Conservation (phyloP, 1,284 basidiomycete genomes). For the Trametes versicolor region DNA sequence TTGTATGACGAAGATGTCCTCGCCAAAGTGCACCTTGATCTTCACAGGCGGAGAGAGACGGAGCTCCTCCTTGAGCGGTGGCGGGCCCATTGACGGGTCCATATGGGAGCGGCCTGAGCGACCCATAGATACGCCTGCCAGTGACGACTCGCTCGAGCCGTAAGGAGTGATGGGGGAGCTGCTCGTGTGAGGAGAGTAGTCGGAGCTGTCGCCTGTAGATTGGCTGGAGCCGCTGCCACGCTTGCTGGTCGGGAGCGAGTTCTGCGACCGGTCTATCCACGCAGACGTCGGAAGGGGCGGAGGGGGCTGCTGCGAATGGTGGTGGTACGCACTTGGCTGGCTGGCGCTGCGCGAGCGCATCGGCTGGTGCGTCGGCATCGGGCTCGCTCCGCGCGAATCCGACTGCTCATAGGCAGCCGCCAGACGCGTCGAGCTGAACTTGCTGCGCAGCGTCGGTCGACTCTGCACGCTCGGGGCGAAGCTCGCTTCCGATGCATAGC, state of each 20-base stretch:
- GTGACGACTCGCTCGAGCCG: slow-evolving; percentile 83
- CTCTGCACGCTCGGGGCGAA: slow-evolving; percentile 54
- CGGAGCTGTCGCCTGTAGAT: slow-evolving; percentile 80
- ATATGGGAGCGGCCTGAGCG: slow-evolving; percentile 64
- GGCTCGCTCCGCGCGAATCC: slow-evolving; percentile 38
- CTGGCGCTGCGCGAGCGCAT: slow-evolving; percentile 78
- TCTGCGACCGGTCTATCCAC: slow-evolving; percentile 61
- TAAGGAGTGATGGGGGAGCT: slow-evolving; percentile 86
- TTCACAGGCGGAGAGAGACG: slow-evolving; percentile 64
- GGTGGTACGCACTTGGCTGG: slow-evolving; percentile 75
- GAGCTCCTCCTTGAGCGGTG: slow-evolving; percentile 55
- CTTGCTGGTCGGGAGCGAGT: slow-evolving; percentile 67
- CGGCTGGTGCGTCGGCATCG: slow-evolving; percentile 41
- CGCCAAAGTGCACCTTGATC: slow-evolving; percentile 89
- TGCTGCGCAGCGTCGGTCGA: slow-evolving; percentile 68
- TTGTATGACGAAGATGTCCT: slow-evolving; percentile 94
- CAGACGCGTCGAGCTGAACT: slow-evolving; percentile 76
- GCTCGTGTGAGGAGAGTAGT: slow-evolving; percentile 82
- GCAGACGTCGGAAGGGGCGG: slow-evolving; percentile 66
- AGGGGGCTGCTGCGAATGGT: slow-evolving; percentile 56
- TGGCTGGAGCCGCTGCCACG: slow-evolving; percentile 83
- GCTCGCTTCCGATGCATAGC: slow-evolving; percentile 58
- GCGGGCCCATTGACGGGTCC: slow-evolving; percentile 59
- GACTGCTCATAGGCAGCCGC: slow-evolving; percentile 59
- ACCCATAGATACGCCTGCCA: slow-evolving; percentile 59